Evolutionary conservation across 441 rosid genomes (phyloP).

Genomic region (Lepidium campestre): DNA sequence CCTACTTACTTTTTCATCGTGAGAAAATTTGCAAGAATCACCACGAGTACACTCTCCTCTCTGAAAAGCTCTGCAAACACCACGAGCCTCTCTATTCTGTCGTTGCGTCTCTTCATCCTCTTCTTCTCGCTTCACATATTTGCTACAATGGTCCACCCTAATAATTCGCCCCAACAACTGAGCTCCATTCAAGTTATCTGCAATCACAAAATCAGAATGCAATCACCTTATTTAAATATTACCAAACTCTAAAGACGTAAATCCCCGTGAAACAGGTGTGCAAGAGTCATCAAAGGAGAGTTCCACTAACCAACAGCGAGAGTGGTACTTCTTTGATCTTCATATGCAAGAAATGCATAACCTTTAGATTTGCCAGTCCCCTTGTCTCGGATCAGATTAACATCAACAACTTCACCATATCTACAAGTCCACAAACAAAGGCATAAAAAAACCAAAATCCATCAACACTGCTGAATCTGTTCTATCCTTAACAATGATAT

Average conservation of each 20-base stretch:
- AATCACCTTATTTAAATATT: background rate
- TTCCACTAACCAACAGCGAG: slow-evolving; percentile 78
- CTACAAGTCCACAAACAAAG: slow-evolving; percentile 24
- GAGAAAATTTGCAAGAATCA: slow-evolving; percentile 85
- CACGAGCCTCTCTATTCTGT: slow-evolving; percentile 80
- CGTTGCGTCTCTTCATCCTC: slow-evolving; percentile 71
- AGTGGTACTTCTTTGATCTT: slow-evolving; percentile 85
- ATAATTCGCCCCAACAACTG: slow-evolving; percentile 61
- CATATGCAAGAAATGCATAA: slow-evolving; percentile 83
- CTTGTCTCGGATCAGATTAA: slow-evolving; percentile 83
- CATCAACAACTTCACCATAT: slow-evolving; percentile 87
- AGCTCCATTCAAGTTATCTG: slow-evolving; percentile 88
- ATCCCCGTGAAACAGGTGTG: background rate
- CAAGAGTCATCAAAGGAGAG: background rate
- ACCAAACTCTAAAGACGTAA: background rate
- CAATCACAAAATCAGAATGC: slow-evolving; percentile 3
- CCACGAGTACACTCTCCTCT: slow-evolving; percentile 87
- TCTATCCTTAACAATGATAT: too few species aligned
- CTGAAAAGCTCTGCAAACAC: slow-evolving; percentile 90
- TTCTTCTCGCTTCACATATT: slow-evolving; percentile 75
- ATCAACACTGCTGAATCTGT: background rate
- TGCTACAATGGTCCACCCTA: slow-evolving; percentile 68
- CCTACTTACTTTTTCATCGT: slow-evolving; percentile 65
- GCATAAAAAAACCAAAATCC: background rate
- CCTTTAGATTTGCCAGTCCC: slow-evolving; percentile 91